Base-by-base conservation (phyloP, 495 filamentous ascomycete species). In the Cairneyella variabilis region DNA sequence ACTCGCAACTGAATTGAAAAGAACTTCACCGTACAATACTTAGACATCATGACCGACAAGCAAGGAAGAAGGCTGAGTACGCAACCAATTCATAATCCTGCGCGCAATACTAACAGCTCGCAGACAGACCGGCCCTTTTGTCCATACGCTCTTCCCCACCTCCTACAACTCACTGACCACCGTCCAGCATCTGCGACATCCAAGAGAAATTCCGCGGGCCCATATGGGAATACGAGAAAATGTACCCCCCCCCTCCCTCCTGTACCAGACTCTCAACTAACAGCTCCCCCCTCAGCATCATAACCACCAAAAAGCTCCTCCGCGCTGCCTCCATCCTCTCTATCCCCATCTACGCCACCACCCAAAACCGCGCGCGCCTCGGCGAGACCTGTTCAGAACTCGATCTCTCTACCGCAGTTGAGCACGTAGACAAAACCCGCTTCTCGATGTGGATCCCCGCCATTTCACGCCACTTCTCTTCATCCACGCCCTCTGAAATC, bases 161-260 rank as follows among this genome's bases (percentile, higher is more conserved):
- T 11, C n/a, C 23, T 11, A 18, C 9, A 50, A n/a, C 18, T 9
- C 12, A 53, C 44, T 53, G 39, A 53, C 23, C 10, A 28, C 18
- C 7, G 3, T 8, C 27, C 60, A 97, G 92, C 59, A 79, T 98
- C 62, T 98, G 93, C 74, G 93, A 98, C 62, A 78, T 97, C 58
- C 93, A 98, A 76, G 91, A 96, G 57, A 91, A 88, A 66, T 98
- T 98, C 74, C 80, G 90, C 38, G 69, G 74, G 3, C 81, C 81
- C 36, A 95, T 98, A 64, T 79, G 82, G 67, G 84, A 95, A 66
- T 96, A 89, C 62, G 73, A 87, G 41, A 88, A 86, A 63, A 73
- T 96, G 86, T 90, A 75, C 43, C 68, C 41, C 49, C 17, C 12
- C 62, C 70, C 14, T 25, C 10, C 20, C 20, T 39, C 40, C 22